Evolutionary conservation across 306 rosid species (phyloP), one percentile per base, ranked within the genome.

Genomic region (Gastrolobium villosum): DNA sequence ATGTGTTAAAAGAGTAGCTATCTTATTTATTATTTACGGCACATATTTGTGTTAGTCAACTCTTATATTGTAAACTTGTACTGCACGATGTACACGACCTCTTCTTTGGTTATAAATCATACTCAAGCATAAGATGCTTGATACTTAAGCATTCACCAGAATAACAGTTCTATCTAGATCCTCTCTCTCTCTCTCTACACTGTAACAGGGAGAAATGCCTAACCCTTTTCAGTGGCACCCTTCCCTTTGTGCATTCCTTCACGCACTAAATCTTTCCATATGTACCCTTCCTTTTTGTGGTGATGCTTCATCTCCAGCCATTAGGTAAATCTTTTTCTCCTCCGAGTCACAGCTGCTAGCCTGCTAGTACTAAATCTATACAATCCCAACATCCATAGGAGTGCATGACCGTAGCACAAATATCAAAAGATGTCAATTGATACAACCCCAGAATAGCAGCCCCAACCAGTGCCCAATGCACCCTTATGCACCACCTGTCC

Each of bases 101-200:
- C 36, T 5, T 41, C n/a, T 48, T 15, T 41, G 43, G 75, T 15
- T 41, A 57, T 56, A 43, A 11, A 57, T 57, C n/a, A 55, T 49
- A 35, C 62, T 15, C 2, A 10, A 10, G 34, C 11, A 46, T 35
- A 36, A 20, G 14, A 37, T 61, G 48, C 73, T 67, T 14, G 59
- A 48, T 32, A 64, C 53, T 64, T 8, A 6, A 8, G 15, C 70
- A 74, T 45, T 14, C 32, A n/a, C 20, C 20, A 40, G 15, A 72
- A 41, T 8, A 73, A 44, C 37, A 32, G 5, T 73, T 30, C 8
- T 20, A 49, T 4, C 36, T 35, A 20, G 32, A 48, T 26, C 76
- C 76, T 37, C 76, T 45, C 63, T 70, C 76, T 37, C 76, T 45
- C 63, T 70, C 20, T 52, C 63, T 48, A 32, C 32, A 49, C 46